Conservation (phyloP, 1,139 yeast species). For the Debaryomycetaceae sp. region DNA sequence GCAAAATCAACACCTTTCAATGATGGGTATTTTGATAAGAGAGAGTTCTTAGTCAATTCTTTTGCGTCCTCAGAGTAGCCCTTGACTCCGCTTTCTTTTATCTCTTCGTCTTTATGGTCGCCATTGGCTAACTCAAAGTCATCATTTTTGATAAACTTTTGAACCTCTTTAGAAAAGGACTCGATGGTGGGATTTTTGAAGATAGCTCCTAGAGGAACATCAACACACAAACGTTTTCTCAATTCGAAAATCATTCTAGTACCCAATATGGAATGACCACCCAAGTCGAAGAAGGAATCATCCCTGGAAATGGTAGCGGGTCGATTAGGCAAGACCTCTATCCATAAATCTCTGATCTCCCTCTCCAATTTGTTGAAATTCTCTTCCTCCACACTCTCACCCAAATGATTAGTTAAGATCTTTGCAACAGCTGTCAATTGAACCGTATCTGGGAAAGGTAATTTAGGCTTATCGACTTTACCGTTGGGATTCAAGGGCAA, state of each 20-base stretch:
- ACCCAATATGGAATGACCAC: conserved; percentile 96
- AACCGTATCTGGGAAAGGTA: conserved; percentile 90
- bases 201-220: conserved; percentile 84
- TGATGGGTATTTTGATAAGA: conserved; percentile 38
- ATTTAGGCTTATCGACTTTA: conserved; percentile 94
- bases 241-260: conserved; percentile 95
- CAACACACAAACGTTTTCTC: conserved; percentile 72
- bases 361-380: conserved; percentile 60
- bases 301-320: conserved; percentile 73
- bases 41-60: conserved; percentile 42
- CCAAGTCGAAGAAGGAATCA: conserved; percentile 94
- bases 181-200: conserved; percentile 85
- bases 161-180: conserved; percentile 72
- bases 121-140: conserved; percentile 40
- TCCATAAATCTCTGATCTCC: conserved; percentile 78
- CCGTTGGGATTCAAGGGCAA: conserved; percentile 97
- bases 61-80: conserved; percentile 74
- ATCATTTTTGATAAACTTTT: conserved; percentile 48
- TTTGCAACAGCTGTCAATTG: conserved; percentile 70
- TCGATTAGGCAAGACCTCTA: conserved; percentile 75
- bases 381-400: conserved; percentile 41
- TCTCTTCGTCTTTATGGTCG: conserved; percentile 16
- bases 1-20: conserved; percentile 26
- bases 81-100: conserved; percentile 9
- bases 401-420: conserved; percentile 23